Percentiles rank a stretch among this genome's conserved stretches.
Evolutionary conservation across 805 yeast species (phyloP).

Genomic region (Metschnikowia noctiluminum): DNA sequence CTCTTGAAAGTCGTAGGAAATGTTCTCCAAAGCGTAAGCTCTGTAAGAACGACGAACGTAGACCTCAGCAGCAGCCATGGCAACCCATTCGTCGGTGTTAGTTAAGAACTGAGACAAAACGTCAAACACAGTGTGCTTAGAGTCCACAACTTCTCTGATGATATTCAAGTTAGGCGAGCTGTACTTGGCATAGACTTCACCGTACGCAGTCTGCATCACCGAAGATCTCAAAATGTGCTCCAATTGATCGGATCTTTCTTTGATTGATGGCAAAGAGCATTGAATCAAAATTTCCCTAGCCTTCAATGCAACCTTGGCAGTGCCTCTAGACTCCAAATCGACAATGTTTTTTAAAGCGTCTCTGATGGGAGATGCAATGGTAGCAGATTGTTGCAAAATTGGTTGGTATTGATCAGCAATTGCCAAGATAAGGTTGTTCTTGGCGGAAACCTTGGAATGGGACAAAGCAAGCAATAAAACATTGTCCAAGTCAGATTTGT

Average conservation of each 20-base stretch:
- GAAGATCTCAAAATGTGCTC: slow-evolving; percentile 93
- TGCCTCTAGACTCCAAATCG: slow-evolving; percentile 82
- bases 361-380: slow-evolving; percentile 60
- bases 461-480: slow-evolving; percentile 77
- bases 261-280: slow-evolving; percentile 93
- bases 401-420: slow-evolving; percentile 81
- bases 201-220: slow-evolving; percentile 85
- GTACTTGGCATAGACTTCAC: slow-evolving; percentile 73
- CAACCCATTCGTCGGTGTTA: slow-evolving; percentile 80
- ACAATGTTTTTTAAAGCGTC: slow-evolving; percentile 74
- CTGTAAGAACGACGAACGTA: slow-evolving; percentile 96
- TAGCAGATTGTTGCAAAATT: slow-evolving; percentile 66
- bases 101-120: slow-evolving; percentile 89
- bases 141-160: slow-evolving; percentile 89
- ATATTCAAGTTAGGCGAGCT: slow-evolving; percentile 77
- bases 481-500: slow-evolving; percentile 67
- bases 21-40: slow-evolving; percentile 84
- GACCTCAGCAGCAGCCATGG: slow-evolving; percentile 95
- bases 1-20: slow-evolving; percentile 55
- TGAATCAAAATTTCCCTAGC: slow-evolving; percentile 96
- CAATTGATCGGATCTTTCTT: slow-evolving; percentile 94
- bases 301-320: slow-evolving; percentile 90
- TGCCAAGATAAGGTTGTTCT: slow-evolving; percentile 84
- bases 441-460: slow-evolving; percentile 90
- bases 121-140: slow-evolving; percentile 94